phyloP scores from a whole-genome alignment of 345 rosid genomes.

The Gossypium bickii region DNA sequence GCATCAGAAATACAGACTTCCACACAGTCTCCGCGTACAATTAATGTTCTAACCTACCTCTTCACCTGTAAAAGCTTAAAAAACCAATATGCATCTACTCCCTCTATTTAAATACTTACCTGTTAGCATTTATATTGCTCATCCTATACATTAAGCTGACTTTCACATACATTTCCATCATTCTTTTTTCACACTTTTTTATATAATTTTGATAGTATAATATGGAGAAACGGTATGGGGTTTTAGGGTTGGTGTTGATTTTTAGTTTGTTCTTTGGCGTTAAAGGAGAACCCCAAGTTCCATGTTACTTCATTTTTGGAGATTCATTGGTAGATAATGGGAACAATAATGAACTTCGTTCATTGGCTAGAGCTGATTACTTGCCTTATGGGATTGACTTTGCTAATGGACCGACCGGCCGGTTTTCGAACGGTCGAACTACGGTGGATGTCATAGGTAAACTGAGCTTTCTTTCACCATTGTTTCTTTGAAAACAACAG shows the following conservation, averaged over 20 bases:
- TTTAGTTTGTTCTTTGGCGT: slow-evolving; percentile 17
- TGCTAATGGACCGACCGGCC: slow-evolving; percentile 63
- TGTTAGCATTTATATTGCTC: slow-evolving; percentile 17
- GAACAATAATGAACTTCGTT: slow-evolving; percentile 63
- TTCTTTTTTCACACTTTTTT: background rate
- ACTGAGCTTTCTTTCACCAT: slow-evolving; percentile 10
- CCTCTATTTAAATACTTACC: slow-evolving; percentile 23
- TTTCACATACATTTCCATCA: background rate
- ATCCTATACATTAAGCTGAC: background rate
- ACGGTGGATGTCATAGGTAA: slow-evolving; percentile 71
- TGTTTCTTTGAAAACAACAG: background rate
- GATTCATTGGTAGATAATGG: slow-evolving; percentile 94
- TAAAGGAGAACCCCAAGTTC: slow-evolving; percentile 54
- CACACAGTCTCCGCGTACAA: slow-evolving; percentile 32
- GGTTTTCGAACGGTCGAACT: slow-evolving; percentile 76
- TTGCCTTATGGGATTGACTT: slow-evolving; percentile 85
- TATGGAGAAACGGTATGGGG: slow-evolving; percentile 35
- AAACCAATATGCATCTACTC: background rate
- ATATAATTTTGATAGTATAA: background rate
- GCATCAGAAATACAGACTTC: background rate
- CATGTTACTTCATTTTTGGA: slow-evolving; percentile 83
- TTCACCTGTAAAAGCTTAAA: slow-evolving; percentile 24
- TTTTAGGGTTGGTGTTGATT: slow-evolving; percentile 13
- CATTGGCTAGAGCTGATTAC: slow-evolving; percentile 70
- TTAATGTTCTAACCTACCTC: slow-evolving; percentile 33